Evolutionary conservation across 2,329 filamentous ascomycete species (phyloP).

Genomic region (Penicillium verrucosum): DNA sequence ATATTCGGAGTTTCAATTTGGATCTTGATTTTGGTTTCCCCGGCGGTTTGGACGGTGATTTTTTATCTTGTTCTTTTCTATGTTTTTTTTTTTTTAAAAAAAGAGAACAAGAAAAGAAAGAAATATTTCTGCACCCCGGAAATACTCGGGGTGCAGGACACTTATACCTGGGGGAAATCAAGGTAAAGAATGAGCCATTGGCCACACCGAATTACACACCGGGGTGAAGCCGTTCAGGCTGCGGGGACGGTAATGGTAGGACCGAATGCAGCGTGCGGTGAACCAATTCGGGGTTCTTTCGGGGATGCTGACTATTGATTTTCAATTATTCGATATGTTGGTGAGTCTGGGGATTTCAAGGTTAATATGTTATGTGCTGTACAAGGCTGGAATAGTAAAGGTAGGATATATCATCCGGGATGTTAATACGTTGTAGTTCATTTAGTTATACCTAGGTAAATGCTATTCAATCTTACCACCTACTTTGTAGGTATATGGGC

Average conservation of each 20-base stretch:
- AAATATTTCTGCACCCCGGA: conserved; percentile 7
- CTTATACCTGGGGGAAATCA: conserved; percentile 17
- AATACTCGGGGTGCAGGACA: conserved; percentile 6
- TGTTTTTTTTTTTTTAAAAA: background rate
- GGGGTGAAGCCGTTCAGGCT: conserved; percentile 30
- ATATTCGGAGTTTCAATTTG: background rate
- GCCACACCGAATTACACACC: conserved; percentile 15
- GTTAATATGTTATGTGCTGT: background rate
- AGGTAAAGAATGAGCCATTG: conserved; percentile 24
- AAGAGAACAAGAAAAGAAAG: background rate
- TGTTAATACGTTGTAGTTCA: too few relatives aligned
- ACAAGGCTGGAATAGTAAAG: background rate
- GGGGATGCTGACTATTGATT: background rate
- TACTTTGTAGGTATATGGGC: background rate
- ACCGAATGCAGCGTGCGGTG: conserved; percentile 38
- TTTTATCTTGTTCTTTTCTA: background rate
- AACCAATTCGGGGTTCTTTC: conserved; percentile 18
- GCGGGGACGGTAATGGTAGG: conserved; percentile 21
- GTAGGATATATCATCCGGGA: background rate
- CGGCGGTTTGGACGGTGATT: background rate
- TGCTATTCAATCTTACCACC: background rate
- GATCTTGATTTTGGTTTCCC: background rate
- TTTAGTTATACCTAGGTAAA: too few relatives aligned
- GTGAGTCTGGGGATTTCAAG: background rate
- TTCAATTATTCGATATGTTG: background rate